Evolutionary conservation across 805 yeast species (phyloP).

Genomic region (Barnettozyma pratensis): DNA sequence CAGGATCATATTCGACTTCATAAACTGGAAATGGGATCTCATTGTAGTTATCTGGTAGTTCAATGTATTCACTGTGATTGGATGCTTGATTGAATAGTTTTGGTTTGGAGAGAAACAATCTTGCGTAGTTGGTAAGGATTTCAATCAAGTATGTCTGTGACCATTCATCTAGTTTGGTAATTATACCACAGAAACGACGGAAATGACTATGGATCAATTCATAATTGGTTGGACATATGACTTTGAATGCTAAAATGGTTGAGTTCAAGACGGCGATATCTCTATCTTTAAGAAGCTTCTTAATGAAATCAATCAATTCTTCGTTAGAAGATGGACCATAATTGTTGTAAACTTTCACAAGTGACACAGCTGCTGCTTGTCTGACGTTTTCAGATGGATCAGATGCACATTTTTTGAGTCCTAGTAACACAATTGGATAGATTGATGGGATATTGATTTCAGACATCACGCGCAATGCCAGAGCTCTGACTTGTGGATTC

Average conservation of each 20-base stretch:
- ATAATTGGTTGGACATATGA: conserved; percentile 50
- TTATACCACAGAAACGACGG: conserved; percentile 46
- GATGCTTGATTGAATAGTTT: conserved; percentile 31
- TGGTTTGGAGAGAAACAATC: conserved; percentile 56
- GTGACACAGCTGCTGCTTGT: conserved; percentile 70
- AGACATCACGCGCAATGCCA: conserved; percentile 73
- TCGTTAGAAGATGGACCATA: conserved; percentile 38
- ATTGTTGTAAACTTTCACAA: conserved; percentile 49
- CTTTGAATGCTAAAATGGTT: conserved; percentile 53
- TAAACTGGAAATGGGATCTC: conserved; percentile 34
- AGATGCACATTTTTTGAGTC: conserved; percentile 58
- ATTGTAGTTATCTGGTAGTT: conserved; percentile 40
- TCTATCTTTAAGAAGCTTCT: conserved; percentile 56
- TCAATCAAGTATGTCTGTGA: conserved; percentile 57
- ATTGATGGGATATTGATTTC: conserved; percentile 82
- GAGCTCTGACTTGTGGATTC: conserved; percentile 59
- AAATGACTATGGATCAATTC: conserved; percentile 69
- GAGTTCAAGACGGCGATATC: conserved; percentile 65
- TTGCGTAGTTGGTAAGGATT: conserved; percentile 59
- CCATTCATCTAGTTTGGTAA: conserved; percentile 65
- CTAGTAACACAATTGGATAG: conserved; percentile 69
- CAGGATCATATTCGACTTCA: conserved; percentile 46
- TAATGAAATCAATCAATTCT: conserved; percentile 47
- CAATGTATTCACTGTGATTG: conserved; percentile 24
- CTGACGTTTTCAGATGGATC: conserved; percentile 81